phyloP scores from a whole-genome alignment of 768 basidiomycete genomes.

The Steccherinum ochraceum region DNA sequence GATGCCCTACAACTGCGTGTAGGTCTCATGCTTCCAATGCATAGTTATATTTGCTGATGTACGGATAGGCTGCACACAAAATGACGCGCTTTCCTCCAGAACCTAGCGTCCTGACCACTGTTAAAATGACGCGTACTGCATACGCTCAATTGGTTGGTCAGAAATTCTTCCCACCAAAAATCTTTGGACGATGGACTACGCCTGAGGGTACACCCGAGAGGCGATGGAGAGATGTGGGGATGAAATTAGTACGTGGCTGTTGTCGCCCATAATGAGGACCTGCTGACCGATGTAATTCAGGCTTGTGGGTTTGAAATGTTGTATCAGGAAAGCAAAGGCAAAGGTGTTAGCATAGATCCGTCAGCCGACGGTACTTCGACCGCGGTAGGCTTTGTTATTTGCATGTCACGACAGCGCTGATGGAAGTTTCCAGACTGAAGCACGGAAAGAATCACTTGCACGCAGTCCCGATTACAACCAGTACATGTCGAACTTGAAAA shows the following conservation, averaged over 20 bases:
- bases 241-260: constrained; percentile 72
- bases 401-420: neutral
- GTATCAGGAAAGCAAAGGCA: constrained; percentile 76
- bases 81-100: constrained; percentile 88
- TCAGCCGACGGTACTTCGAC: constrained; percentile 32
- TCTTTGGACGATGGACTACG: constrained; percentile 74
- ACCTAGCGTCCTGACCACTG: constrained; percentile 49
- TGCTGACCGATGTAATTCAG: constrained; percentile 29
- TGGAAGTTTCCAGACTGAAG: constrained; percentile 42
- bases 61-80: constrained; percentile 66
- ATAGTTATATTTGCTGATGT: too few species aligned
- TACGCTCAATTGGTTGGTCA: constrained; percentile 93
- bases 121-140: constrained; percentile 82
- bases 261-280: neutral
- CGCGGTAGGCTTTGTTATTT: constrained; percentile 46
- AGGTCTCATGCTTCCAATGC: constrained; percentile 22
- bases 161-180: constrained; percentile 85
- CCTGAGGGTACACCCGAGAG: constrained; percentile 57
- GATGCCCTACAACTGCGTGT: constrained; percentile 89
- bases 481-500: constrained; percentile 62
- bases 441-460: constrained; percentile 60
- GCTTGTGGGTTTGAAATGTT: constrained; percentile 97
- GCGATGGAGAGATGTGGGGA: constrained; percentile 80
- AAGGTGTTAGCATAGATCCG: constrained; percentile 32
- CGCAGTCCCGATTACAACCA: constrained; percentile 60